Evolutionary conservation across 2,329 filamentous ascomycete genomes (phyloP), one percentile per base, ranked within the genome.

Genomic region (Coleophoma crateriformis): DNA sequence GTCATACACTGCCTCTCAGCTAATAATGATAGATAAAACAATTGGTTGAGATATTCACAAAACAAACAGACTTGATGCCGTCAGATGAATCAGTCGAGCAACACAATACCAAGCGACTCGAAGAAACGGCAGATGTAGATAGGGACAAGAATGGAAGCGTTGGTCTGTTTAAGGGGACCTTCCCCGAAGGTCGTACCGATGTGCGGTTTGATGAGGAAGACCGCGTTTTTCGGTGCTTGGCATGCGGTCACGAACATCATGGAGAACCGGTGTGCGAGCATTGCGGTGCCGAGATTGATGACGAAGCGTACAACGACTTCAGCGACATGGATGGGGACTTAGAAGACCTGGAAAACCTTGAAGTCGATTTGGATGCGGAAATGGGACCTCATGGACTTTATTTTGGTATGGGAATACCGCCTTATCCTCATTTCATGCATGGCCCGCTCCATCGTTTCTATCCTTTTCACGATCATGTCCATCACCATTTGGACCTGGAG

Each of bases 181-280:
- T 65, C 39, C 49, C 54, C 19, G 35, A 35, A 19, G 41, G 33
- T 4, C 32, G 39, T 8, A 46, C 34, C 22, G 53, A 56, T 22
- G 33, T 63, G 19, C 54, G 52, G 44, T 84, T 72, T 43, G 82
- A 85, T 56, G 67, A 75, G 33, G 74, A 75, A 60, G 83, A 87
- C 61, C 76, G 77, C 33, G 75, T 86, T 15, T 68, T 78, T 48
- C 75, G 83, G 55, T 88, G 84, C 62, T 82, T 82, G 2, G 54
- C 68, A 3, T 88, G 84, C 64, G 67, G 73, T 8, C 79, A 78
- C 74, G 84, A 87, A 63, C 69, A 87, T 43, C 79, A 82, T 60
- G 80, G 82, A 40, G 78, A 79, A 4, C 55, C 49, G 56, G 64
- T 58, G 3, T 88, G 84, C 58, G 54, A 61, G 19, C 68, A 72